Evolutionary conservation across 2,329 filamentous ascomycete genomes (phyloP).

Genomic region (Aspergillus sp.): DNA sequence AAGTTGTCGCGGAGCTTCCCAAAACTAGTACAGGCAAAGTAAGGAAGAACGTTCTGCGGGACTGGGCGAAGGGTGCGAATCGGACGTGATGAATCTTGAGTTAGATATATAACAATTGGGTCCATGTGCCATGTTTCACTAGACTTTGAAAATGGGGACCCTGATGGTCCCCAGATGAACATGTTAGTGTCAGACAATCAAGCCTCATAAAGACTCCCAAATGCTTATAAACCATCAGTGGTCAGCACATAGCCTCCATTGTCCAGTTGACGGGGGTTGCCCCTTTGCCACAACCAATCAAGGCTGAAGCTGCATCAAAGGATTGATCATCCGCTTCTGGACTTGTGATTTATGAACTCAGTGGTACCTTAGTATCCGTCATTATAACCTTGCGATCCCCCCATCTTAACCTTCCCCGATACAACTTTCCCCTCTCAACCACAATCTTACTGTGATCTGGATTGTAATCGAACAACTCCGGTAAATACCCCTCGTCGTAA

Average conservation of each 20-base stretch:
- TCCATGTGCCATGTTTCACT: neutral
- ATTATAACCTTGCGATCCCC: constrained; percentile 8
- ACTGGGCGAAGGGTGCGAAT: constrained; percentile 70
- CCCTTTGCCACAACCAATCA: constrained; percentile 11
- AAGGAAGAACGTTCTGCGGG: constrained; percentile 88
- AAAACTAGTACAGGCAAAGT: constrained; percentile 98
- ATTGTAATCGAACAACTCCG: neutral
- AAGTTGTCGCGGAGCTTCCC: constrained; percentile 83
- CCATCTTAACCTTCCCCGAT: neutral
- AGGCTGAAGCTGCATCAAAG: neutral
- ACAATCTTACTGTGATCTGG: neutral
- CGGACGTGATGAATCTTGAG: constrained; percentile 14
- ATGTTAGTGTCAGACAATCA: neutral
- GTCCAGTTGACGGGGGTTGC: neutral
- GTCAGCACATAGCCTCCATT: neutral
- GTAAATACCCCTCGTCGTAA: neutral
- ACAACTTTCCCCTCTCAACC: neutral
- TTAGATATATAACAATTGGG: neutral
- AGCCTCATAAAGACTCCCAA: neutral
- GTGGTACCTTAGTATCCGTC: neutral
- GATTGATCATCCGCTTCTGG: constrained; percentile 9
- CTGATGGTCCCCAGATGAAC: neutral
- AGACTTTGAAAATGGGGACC: neutral
- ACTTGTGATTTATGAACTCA: neutral
- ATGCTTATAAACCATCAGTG: constrained; percentile 7